Evolutionary conservation across 2,329 filamentous ascomycete species (phyloP).

Genomic region (Neonectria punicea): DNA sequence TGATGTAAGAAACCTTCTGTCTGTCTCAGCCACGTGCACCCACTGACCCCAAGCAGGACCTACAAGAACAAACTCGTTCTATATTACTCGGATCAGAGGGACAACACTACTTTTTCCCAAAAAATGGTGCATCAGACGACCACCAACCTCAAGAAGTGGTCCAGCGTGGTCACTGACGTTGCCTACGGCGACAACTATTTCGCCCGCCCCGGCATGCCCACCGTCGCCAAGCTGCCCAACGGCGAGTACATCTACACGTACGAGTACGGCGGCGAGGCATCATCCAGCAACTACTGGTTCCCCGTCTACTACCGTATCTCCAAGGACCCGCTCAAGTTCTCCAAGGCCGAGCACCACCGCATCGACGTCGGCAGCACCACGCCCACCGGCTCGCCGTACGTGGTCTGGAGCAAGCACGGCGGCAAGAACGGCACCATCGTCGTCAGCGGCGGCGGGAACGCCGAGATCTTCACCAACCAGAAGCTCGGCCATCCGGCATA

Average conservation of each 20-base stretch:
- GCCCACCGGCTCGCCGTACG: conserved; percentile 55
- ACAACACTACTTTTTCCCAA: too few relatives aligned
- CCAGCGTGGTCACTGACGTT: conserved; percentile 66
- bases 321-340: conserved; percentile 51
- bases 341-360: conserved; percentile 44
- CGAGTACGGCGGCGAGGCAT: conserved; percentile 65
- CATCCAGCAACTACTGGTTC: conserved; percentile 48
- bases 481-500: conserved; percentile 49
- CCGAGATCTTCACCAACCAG: conserved; percentile 56
- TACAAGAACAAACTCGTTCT: conserved; percentile 69
- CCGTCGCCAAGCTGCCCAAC: conserved; percentile 66
- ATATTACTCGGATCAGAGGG: too few relatives aligned
- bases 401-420: conserved; percentile 56
- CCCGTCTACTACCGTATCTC: conserved; percentile 59
- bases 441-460: conserved; percentile 51
- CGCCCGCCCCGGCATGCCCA: conserved; percentile 75
- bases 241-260: conserved; percentile 68
- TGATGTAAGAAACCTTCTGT: conserved; percentile 53
- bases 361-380: conserved; percentile 47
- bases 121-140: conserved; percentile 74
- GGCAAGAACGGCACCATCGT: conserved; percentile 58
- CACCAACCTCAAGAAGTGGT: conserved; percentile 69
- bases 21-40: background rate
- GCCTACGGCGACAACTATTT: conserved; percentile 67
- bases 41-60: conserved; percentile 48